Percentiles rank a stretch among this genome's conserved stretches.
Conservation (phyloP, 108 stramenopile genomes). For the Discostella stelligeroides region DNA sequence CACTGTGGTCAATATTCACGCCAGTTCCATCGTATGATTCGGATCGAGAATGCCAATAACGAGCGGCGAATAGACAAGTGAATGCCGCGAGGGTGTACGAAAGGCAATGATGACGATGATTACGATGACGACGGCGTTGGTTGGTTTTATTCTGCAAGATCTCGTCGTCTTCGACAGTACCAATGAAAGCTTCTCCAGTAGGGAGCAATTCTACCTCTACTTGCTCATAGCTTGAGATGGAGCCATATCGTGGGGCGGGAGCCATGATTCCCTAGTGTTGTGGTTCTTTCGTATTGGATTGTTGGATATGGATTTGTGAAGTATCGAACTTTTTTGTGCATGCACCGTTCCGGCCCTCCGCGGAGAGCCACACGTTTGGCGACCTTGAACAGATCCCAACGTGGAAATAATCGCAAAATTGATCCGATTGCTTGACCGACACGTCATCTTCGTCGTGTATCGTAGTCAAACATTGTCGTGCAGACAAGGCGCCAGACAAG, state of each 20-base stretch:
- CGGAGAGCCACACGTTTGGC: too few relatives aligned
- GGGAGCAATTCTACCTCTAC: constrained; percentile 11
- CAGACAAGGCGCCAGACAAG: too few relatives aligned
- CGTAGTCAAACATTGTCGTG: too few relatives aligned
- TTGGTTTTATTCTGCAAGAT: too few relatives aligned
- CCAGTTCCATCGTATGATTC: too few relatives aligned
- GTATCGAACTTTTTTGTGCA: too few relatives aligned
- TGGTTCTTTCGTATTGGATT: neutral
- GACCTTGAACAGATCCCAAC: too few relatives aligned
- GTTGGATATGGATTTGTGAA: neutral
- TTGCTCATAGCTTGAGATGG: constrained; percentile 14
- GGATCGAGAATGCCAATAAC: constrained; percentile 11
- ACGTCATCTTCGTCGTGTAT: too few relatives aligned
- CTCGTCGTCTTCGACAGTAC: neutral
- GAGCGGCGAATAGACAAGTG: constrained; percentile 10
- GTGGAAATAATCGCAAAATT: too few relatives aligned
- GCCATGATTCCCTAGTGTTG: constrained; percentile 15
- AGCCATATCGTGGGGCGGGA: constrained; percentile 18
- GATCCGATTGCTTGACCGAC: too few relatives aligned
- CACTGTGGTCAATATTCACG: too few relatives aligned
- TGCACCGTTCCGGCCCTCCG: too few relatives aligned
- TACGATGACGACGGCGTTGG: neutral
- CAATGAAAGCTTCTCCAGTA: neutral
- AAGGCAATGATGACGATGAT: constrained; percentile 4
- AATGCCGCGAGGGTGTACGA: constrained; percentile 15